Conservation (phyloP, 78 protist genomes). For the slime mould (Dictyostelium discoideum) region dicty_2.7 NC_007088.5:7818001-7818500, state of each 20-base stretch:
- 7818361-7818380: neutral
- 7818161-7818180: slow-evolving; percentile 31
- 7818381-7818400: slow-evolving; percentile 51
- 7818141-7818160: slow-evolving; percentile 26
- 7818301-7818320: slow-evolving; percentile 69
- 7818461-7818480: neutral
- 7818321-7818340: slow-evolving; percentile 28
- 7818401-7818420: neutral
- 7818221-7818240: slow-evolving; percentile 31
- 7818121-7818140: neutral
- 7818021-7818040: neutral
- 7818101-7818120: slow-evolving; percentile 40
- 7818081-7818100: slow-evolving; percentile 53
- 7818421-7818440: slow-evolving; percentile 54
- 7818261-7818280: neutral
- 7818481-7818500: slow-evolving; percentile 27
- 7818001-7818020: neutral
- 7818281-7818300: slow-evolving; percentile 54
- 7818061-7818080: neutral
- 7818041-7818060: neutral
- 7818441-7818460: slow-evolving; percentile 19
- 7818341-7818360: neutral
- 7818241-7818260: neutral
- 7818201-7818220: slow-evolving; percentile 76
- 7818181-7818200: slow-evolving; percentile 36